Base-by-base conservation (phyloP, 768 basidiomycete species). In the Naganishia antarctica region DNA sequence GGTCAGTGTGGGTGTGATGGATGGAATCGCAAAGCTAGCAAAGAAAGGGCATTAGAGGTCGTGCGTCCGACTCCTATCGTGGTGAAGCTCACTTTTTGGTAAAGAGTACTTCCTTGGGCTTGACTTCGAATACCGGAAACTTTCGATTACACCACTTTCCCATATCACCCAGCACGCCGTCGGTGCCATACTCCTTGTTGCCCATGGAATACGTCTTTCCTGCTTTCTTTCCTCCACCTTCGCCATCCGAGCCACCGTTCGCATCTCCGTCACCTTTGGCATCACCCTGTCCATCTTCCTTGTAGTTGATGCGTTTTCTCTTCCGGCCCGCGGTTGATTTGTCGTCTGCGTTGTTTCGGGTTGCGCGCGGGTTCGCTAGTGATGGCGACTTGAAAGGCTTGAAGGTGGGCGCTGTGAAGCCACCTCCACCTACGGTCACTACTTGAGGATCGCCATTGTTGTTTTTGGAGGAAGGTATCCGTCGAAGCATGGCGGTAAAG, bases 281-380 rank as follows among this genome's bases (percentile, higher is more conserved):
- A 32, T 71, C 81, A 46, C 82, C 84, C 66, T 68, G 70, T 48
- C 68, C 74, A 4, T 75, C 73, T 51, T 84, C 89, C 70, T 88
- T 89, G 81, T 94, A 94, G 0, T 87, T 90, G 25, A 91, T 85
- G 13, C 89, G 85, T 72, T 90, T 93, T 53, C 91, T 85, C 76
- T 94, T 96, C 26, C 91, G 83, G 31, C 43, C 50, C 68, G 82
- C 69, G 67, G 67, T 67, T 70, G 46, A 66, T 57, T 68, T 70
- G n/a, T 40, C 53, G 53, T 57, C 25, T 25, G 9, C 37, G 5
- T 34, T 37, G 37, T 46, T 71, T 64, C 69, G 67, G 60, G 64
- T 70, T 61, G 66, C 58, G 29, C 65, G 67, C 57, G 5, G 66
- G 31, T 4, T 63, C 34, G 11, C 68, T 57, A 50, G 68, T 66